Conservation (phyloP, 495 filamentous ascomycete genomes). For the Aspergillus saccharolyticus region DNA sequence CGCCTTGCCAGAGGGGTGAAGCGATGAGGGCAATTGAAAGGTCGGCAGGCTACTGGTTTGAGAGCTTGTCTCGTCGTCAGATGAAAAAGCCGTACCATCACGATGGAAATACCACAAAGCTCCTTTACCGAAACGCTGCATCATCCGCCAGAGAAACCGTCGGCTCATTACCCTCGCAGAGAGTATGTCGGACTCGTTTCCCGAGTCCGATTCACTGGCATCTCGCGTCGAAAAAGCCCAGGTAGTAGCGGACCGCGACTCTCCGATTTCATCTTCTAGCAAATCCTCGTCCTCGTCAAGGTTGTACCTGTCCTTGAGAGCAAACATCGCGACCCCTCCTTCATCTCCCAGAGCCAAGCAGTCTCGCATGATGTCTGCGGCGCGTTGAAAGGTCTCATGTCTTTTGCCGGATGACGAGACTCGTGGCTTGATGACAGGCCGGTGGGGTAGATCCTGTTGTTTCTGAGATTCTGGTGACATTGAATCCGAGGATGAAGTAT, state of each 20-base stretch:
- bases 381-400: not conserved
- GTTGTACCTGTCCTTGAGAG: slow-evolving; percentile 1
- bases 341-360: slow-evolving; percentile 34
- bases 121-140: slow-evolving; percentile 12
- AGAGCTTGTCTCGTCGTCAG: slow-evolving; percentile 12
- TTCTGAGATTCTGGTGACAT: not conserved
- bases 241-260: not conserved
- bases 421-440: not conserved
- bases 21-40: not conserved
- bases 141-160: slow-evolving; percentile 13
- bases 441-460: not conserved
- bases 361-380: slow-evolving; percentile 30
- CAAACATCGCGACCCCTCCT: slow-evolving; percentile 42
- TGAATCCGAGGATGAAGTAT: not conserved
- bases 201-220: not conserved
- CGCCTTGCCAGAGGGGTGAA: not conserved
- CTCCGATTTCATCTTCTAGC: too few relatives aligned
- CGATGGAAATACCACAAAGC: slow-evolving; percentile 19
- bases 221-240: not conserved
- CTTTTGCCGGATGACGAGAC: not conserved
- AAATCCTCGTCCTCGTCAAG: not conserved
- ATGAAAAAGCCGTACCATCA: slow-evolving; percentile 7
- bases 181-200: not conserved
- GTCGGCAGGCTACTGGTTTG: not conserved
- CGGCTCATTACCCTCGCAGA: slow-evolving; percentile 10